Evolutionary conservation across 352 stramenopile genomes (phyloP).

Genomic region (Globisporangium emineosum): DNA sequence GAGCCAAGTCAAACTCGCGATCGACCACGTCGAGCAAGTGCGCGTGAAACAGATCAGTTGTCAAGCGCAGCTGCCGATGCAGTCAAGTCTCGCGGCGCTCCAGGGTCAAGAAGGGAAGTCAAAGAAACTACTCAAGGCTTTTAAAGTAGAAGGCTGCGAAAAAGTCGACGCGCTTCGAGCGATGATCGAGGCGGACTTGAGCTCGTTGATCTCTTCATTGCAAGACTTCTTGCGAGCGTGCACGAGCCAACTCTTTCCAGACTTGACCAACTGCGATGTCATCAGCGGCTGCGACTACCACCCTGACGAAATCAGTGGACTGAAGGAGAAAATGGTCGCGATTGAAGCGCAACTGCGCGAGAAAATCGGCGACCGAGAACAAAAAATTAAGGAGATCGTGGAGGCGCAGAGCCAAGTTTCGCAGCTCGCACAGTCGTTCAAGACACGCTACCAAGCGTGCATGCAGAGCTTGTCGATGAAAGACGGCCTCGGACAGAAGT

Average conservation of each 20-base stretch:
- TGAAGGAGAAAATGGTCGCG: constrained; percentile 35
- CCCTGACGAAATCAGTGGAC: constrained; percentile 53
- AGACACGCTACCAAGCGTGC: constrained; percentile 63
- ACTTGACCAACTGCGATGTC: constrained; percentile 55
- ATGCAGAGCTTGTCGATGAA: constrained; percentile 83
- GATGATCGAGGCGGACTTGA: constrained; percentile 30
- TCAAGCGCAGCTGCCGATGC: constrained; percentile 62
- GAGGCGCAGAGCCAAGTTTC: constrained; percentile 29
- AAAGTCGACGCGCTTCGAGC: constrained; percentile 23
- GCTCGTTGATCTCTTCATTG: constrained; percentile 29
- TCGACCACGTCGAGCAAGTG: constrained; percentile 32
- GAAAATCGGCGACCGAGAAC: constrained; percentile 31
- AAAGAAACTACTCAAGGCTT: constrained; percentile 62
- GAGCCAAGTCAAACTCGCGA: constrained; percentile 23
- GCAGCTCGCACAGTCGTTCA: constrained; percentile 49
- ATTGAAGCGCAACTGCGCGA: constrained; percentile 39
- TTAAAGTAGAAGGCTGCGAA: constrained; percentile 32
- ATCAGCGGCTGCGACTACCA: constrained; percentile 86
- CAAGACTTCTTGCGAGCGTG: constrained; percentile 59
- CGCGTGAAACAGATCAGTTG: constrained; percentile 49
- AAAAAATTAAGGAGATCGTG: constrained; percentile 34
- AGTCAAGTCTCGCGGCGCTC: constrained; percentile 71
- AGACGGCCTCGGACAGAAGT: constrained; percentile 89
- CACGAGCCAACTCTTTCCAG: constrained; percentile 51
- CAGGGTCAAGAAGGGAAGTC: constrained; percentile 81